Evolutionary conservation across 352 stramenopile genomes (phyloP).

Genomic region (Pythium apleroticum): DNA sequence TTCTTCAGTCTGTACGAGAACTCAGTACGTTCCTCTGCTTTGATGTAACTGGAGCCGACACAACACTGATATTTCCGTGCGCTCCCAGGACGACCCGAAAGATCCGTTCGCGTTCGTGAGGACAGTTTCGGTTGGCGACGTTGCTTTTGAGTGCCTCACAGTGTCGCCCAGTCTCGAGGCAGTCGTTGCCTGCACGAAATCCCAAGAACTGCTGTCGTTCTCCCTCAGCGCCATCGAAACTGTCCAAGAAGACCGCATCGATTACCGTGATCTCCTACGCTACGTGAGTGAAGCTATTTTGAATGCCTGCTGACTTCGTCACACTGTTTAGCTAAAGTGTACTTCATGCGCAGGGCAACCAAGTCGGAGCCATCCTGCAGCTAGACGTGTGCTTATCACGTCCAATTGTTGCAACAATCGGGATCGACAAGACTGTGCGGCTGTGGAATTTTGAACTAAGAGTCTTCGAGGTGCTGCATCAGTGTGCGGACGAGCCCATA

Average conservation of each 20-base stretch:
- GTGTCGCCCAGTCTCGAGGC: constrained; percentile 67
- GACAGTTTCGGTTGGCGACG: constrained; percentile 64
- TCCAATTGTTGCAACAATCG: constrained; percentile 78
- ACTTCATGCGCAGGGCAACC: constrained; percentile 39
- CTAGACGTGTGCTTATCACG: constrained; percentile 84
- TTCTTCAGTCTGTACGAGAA: constrained; percentile 80
- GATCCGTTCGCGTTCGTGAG: constrained; percentile 79
- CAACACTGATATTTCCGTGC: not conserved
- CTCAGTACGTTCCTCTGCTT: constrained; percentile 36
- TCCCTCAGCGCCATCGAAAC: constrained; percentile 73
- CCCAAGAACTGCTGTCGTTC: constrained; percentile 63
- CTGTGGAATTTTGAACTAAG: constrained; percentile 87
- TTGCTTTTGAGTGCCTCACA: constrained; percentile 71
- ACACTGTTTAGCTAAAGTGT: not conserved
- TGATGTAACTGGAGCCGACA: not conserved
- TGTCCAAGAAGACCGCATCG: constrained; percentile 72
- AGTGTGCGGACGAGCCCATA: constrained; percentile 62
- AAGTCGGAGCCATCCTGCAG: constrained; percentile 65
- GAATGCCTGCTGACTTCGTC: not conserved
- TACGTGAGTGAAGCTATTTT: constrained; percentile 35
- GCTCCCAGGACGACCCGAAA: constrained; percentile 62
- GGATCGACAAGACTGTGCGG: constrained; percentile 80
- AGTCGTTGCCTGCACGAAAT: constrained; percentile 64
- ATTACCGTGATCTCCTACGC: constrained; percentile 57
- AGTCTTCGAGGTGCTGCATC: constrained; percentile 62